Conservation (phyloP, 2,329 filamentous ascomycete genomes). For the Zalaria sp. region DNA sequence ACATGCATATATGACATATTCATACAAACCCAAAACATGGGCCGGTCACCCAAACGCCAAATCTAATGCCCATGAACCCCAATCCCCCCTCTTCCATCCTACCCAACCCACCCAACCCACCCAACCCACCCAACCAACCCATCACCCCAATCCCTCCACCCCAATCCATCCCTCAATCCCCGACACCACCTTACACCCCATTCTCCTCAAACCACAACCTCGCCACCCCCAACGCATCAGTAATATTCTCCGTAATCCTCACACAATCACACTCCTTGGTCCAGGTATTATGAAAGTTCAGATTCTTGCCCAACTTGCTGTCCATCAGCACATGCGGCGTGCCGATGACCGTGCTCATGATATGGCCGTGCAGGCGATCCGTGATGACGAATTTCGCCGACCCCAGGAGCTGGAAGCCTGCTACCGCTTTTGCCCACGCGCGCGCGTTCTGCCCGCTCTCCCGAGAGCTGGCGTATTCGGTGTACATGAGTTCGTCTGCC, state of each 20-base stretch:
- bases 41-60: too few relatives aligned
- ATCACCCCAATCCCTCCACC: too few relatives aligned
- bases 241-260: slow-evolving; percentile 1
- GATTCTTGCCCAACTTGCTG: slow-evolving; percentile 4
- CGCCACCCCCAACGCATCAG: slow-evolving; percentile 1
- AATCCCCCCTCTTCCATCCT: too few relatives aligned
- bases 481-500: too few relatives aligned
- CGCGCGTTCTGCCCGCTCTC: slow-evolving; percentile 3
- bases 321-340: slow-evolving; percentile 3
- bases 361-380: slow-evolving; percentile 3
- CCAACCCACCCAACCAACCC: too few relatives aligned
- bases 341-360: slow-evolving; percentile 4
- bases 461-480: background rate
- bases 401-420: slow-evolving; percentile 3
- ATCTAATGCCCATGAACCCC: too few relatives aligned
- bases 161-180: too few relatives aligned
- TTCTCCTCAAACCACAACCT: slow-evolving; percentile 3
- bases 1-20: too few relatives aligned
- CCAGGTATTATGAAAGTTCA: slow-evolving; percentile 4
- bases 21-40: too few relatives aligned
- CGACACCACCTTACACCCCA: background rate
- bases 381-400: slow-evolving; percentile 5
- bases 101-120: too few relatives aligned
- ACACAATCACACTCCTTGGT: slow-evolving; percentile 3
- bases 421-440: slow-evolving; percentile 3